Base-by-base conservation (phyloP, 768 basidiomycete genomes). In the Mycena sanguinolenta region DNA sequence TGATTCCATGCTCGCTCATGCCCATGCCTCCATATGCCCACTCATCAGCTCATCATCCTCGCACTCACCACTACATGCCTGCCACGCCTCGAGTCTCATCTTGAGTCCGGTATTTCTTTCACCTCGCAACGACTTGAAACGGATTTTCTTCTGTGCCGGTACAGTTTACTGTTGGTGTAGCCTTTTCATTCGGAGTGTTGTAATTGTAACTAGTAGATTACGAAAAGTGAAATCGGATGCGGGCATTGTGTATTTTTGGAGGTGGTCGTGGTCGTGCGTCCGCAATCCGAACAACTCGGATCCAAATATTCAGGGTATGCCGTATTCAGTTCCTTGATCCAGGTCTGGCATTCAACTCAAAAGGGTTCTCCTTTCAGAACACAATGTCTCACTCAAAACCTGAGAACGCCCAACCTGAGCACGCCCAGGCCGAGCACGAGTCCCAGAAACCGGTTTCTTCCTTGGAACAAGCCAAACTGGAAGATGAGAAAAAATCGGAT, bases 141-240 rank as follows among this genome's bases (percentile, higher is more conserved):
- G 55, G 55, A 58, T 58, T 38, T 23, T 58, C 55, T 17, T 54
- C 28, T 55, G 54, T 55, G 54, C 36, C 30, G 54, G 32, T 55
- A 46, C 44, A 38, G 36, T 23, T 34, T n/a, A n/a, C 30, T 58
- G 32, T 10, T 58, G 55, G 25, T 50, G 10, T 23, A 50, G 49
- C 3, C 12, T 34, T 23, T 50, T 50, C 49, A 13, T 50, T 50
- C n/a, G 44, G 44, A 46, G n/a, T n/a, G 54, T 58, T 58, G 55
- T 58, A 58, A 34, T 58, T 38, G 55, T 58, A 58, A 55, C 21
- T 55, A 55, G 54, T 55, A 55, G 54, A 55, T 34, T 55, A 53
- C n/a, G 32, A 12, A 54, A 34, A 55, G 54, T 36, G 21, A 55
- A 54, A 55, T 36, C 54, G 54, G 21, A 55, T 55, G 54, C 54